Conservation (phyloP, 2,329 filamentous ascomycete genomes). For the Elsinoe ampelina region DNA sequence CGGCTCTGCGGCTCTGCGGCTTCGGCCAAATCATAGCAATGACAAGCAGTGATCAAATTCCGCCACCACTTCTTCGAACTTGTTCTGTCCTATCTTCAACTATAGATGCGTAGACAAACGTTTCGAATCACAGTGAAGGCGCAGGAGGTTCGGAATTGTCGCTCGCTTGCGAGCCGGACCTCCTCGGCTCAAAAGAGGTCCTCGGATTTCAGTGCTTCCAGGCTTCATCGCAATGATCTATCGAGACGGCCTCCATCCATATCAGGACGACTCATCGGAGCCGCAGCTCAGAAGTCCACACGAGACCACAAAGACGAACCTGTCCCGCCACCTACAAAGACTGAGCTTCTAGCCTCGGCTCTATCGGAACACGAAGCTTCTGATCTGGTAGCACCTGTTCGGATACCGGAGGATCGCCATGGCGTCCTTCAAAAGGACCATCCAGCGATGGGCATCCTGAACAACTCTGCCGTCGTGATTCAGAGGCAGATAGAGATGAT, state of each 20-base stretch:
- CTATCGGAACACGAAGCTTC: slow-evolving; percentile 38
- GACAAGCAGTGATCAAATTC: no score
- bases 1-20: neutral
- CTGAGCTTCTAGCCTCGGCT: slow-evolving; percentile 36
- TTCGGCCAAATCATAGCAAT: neutral
- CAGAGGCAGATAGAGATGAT: slow-evolving; percentile 57
- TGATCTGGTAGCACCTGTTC: slow-evolving; percentile 48
- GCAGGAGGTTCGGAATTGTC: neutral
- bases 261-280: neutral
- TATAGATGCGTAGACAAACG: neutral
- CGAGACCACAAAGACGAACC: slow-evolving; percentile 12
- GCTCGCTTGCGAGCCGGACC: neutral
- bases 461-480: slow-evolving; percentile 53
- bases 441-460: slow-evolving; percentile 48
- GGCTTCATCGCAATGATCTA: neutral
- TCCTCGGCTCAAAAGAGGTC: neutral
- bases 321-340: slow-evolving; percentile 20
- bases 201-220: neutral
- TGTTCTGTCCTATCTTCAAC: no score
- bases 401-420: slow-evolving; percentile 52
- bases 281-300: neutral
- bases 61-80: no score
- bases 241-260: neutral
- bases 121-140: neutral
- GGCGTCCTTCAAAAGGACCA: slow-evolving; percentile 50